Evolutionary conservation across 768 basidiomycete species (phyloP).

Genomic region (Lactarius vividus): DNA sequence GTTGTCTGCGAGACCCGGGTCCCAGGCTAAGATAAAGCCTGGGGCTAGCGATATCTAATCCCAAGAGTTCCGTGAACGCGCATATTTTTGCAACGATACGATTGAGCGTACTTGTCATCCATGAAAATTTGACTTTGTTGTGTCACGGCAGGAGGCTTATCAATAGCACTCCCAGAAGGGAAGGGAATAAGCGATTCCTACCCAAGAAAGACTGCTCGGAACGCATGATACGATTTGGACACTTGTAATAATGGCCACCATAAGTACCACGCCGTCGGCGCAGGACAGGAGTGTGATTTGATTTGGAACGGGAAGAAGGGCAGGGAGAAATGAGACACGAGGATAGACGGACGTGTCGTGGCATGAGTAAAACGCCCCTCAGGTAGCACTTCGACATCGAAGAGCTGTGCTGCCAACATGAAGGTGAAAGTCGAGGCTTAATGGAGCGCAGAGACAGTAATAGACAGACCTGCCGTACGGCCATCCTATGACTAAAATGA

Average conservation of each 20-base stretch:
- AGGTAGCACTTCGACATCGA: too few relatives aligned
- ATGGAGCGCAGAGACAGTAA: too few relatives aligned
- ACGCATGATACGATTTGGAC: conserved; percentile 53
- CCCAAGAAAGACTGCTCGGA: conserved; percentile 59
- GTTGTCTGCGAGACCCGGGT: conserved; percentile 66
- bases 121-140: conserved; percentile 64
- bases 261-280: conserved; percentile 62
- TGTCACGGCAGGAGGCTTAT: conserved; percentile 63
- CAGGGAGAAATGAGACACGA: too few relatives aligned
- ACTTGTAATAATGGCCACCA: conserved; percentile 67
- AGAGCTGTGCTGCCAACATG: too few relatives aligned
- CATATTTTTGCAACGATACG: not conserved
- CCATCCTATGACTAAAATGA: too few relatives aligned
- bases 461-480: too few relatives aligned
- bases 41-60: conserved; percentile 49
- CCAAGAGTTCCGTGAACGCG: not conserved
- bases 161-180: conserved; percentile 59
- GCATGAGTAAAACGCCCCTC: too few relatives aligned
- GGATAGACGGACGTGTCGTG: too few relatives aligned
- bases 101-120: conserved; percentile 46
- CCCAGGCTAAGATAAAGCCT: conserved; percentile 55
- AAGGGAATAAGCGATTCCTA: conserved; percentile 60
- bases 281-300: conserved; percentile 70
- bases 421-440: too few relatives aligned
- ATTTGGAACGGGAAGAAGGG: too few relatives aligned